These are phyloP conservation scores for Vanrija pseudolonga DNA, from an alignment of 1,284 basidiomycete genomes.

Conservation along the genomic window DNA sequence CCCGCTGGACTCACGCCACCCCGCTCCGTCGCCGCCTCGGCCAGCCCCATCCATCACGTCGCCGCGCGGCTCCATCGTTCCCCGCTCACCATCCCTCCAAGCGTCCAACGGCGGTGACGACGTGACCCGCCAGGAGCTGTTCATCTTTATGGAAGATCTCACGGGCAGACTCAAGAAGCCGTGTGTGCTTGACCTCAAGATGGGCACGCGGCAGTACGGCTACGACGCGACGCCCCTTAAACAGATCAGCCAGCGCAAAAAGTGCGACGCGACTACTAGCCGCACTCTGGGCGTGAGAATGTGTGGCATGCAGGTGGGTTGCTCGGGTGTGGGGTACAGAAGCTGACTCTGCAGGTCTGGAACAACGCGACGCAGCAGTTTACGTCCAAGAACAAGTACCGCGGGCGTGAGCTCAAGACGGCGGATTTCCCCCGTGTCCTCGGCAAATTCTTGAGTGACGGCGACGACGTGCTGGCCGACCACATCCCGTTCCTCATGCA, in stretches of 20 bases:
- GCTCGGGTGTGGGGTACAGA: background rate
- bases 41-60: background rate
- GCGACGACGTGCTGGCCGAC: conserved; percentile 74
- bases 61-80: conserved; percentile 10
- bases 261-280: conserved; percentile 94
- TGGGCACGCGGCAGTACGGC: conserved; percentile 98
- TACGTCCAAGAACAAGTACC: conserved; percentile 94
- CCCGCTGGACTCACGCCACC: no score
- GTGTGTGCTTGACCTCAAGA: conserved; percentile 97
- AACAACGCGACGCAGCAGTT: conserved; percentile 76
- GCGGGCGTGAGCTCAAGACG: conserved; percentile 80
- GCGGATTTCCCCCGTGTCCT: conserved; percentile 81
- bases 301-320: conserved; percentile 95
- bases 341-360: conserved; percentile 67
- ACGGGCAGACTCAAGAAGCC: conserved; percentile 90
- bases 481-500: conserved; percentile 88
- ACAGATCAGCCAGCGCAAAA: conserved; percentile 96
- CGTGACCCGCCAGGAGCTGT: conserved; percentile 86
- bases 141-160: conserved; percentile 97
- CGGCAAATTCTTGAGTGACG: conserved; percentile 79
- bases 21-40: background rate
- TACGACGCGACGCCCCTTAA: conserved; percentile 89
- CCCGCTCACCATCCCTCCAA: conserved; percentile 32
- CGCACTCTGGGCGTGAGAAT: conserved; percentile 84
- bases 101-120: conserved; percentile 23